Percentiles rank a stretch among this genome's conserved stretches.
Conservation (phyloP, 148 eudicot species). For the Chenopodium quinoa region DNA sequence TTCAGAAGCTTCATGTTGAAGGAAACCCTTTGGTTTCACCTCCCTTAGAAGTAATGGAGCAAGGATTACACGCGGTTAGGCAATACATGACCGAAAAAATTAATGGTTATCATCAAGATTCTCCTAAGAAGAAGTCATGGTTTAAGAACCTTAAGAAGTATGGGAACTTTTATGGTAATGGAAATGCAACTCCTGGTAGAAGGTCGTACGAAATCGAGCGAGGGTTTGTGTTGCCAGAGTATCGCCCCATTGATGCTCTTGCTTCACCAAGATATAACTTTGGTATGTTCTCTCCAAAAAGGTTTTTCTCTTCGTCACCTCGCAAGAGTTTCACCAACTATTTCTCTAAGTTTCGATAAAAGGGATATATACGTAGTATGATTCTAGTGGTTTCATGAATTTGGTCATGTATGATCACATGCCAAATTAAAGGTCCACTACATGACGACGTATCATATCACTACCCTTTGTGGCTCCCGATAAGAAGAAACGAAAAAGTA, state of each 20-base stretch:
- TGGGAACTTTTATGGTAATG: conserved; percentile 40
- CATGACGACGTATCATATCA: no score
- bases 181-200: conserved; percentile 3
- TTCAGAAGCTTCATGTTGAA: conserved; percentile 60
- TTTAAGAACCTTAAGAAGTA: conserved; percentile 48
- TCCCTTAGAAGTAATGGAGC: conserved; percentile 59
- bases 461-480: not conserved
- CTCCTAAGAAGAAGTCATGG: conserved; percentile 58
- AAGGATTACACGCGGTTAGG: conserved; percentile 50
- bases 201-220: conserved; percentile 21
- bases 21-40: conserved; percentile 76
- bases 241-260: conserved; percentile 43
- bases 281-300: conserved; percentile 56
- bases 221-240: conserved; percentile 27
- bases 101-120: conserved; percentile 34
- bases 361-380: not conserved
- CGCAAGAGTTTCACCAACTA: conserved; percentile 16
- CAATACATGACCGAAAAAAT: conserved; percentile 59
- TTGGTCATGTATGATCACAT: not conserved
- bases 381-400: not conserved
- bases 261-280: conserved; percentile 58
- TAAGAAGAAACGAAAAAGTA: no score
- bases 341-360: conserved; percentile 24
- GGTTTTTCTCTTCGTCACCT: conserved; percentile 52
- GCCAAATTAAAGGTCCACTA: not conserved